Percentiles rank a stretch among this genome's conserved stretches.
Conservation (phyloP, 208 protist genomes). For the Trypanosoma vivax region DNA sequence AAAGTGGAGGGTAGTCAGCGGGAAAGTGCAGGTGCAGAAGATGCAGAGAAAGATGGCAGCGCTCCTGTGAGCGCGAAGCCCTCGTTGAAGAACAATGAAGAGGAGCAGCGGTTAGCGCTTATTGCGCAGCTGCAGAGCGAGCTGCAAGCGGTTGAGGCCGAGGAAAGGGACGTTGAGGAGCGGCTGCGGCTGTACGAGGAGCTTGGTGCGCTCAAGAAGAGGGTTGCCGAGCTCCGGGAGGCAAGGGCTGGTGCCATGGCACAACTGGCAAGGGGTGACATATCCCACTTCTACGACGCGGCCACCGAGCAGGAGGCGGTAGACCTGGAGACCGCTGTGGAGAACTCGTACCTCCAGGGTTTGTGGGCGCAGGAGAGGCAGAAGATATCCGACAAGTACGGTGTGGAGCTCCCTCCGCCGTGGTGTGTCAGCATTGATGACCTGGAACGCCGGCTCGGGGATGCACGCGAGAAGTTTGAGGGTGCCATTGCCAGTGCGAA, state of each 20-base stretch:
- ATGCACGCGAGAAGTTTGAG: slow-evolving; percentile 24
- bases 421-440: slow-evolving; percentile 36
- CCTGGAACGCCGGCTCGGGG: slow-evolving; percentile 34
- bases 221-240: slow-evolving; percentile 50
- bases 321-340: slow-evolving; percentile 58
- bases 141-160: neutral
- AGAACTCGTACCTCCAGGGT: slow-evolving; percentile 47
- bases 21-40: too few relatives aligned
- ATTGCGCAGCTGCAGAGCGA: slow-evolving; percentile 14
- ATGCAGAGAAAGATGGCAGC: too few relatives aligned
- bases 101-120: neutral
- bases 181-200: slow-evolving; percentile 69
- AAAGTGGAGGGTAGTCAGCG: too few relatives aligned
- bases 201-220: slow-evolving; percentile 54
- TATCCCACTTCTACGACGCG: slow-evolving; percentile 30
- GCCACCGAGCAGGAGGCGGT: slow-evolving; percentile 36
- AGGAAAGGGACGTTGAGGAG: slow-evolving; percentile 27
- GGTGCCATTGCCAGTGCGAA: slow-evolving; percentile 27
- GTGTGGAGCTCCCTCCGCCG: slow-evolving; percentile 16
- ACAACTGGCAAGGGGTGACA: slow-evolving; percentile 31
- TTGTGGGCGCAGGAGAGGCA: slow-evolving; percentile 43
- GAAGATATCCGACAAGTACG: slow-evolving; percentile 25
- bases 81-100: neutral
- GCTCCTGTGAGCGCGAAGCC: too few relatives aligned
- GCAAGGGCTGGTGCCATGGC: slow-evolving; percentile 44